These are phyloP conservation scores for Talaromyces wortmannii DNA, from an alignment of 495 filamentous ascomycete genomes.

Conservation along the genomic window DNA sequence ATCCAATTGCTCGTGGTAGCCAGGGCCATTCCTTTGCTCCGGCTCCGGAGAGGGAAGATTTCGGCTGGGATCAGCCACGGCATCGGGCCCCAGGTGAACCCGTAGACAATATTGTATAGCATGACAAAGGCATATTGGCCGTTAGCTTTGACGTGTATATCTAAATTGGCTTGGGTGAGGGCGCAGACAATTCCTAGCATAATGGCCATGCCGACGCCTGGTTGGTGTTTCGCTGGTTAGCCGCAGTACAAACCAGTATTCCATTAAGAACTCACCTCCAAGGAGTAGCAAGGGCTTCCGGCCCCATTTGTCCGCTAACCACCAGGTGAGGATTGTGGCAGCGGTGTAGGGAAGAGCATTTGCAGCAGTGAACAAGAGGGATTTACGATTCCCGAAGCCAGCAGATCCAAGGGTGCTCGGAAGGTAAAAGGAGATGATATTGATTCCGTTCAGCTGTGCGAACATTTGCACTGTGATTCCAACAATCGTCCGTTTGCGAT, in stretches of 20 bases:
- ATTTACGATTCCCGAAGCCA: conserved; percentile 19
- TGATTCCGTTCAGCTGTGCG: conserved; percentile 28
- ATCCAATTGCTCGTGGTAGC: conserved; percentile 11
- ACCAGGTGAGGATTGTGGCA: conserved; percentile 20
- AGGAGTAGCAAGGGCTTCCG: conserved; percentile 30
- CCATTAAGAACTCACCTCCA: conserved; percentile 10
- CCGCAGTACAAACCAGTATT: background rate
- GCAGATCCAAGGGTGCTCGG: conserved; percentile 19
- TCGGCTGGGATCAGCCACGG: conserved; percentile 12
- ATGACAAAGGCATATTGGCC: conserved; percentile 33
- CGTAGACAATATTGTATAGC: conserved; percentile 24
- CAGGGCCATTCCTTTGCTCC: conserved; percentile 45
- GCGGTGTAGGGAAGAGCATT: conserved; percentile 24
- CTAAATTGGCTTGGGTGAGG: conserved; percentile 15
- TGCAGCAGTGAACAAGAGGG: conserved; percentile 17
- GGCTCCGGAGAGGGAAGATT: conserved; percentile 42
- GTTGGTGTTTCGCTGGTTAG: background rate
- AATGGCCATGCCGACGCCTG: conserved; percentile 16
- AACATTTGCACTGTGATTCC: conserved; percentile 26
- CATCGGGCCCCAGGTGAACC: conserved; percentile 18
- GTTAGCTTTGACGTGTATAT: conserved; percentile 13
- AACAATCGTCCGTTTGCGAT: conserved; percentile 22
- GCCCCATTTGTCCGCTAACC: conserved; percentile 28
- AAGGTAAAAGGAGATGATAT: conserved; percentile 27
- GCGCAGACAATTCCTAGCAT: conserved; percentile 18